Evolutionary conservation across 2,329 filamentous ascomycete species (phyloP).

Genomic region (Scedosporium minutisporum): DNA sequence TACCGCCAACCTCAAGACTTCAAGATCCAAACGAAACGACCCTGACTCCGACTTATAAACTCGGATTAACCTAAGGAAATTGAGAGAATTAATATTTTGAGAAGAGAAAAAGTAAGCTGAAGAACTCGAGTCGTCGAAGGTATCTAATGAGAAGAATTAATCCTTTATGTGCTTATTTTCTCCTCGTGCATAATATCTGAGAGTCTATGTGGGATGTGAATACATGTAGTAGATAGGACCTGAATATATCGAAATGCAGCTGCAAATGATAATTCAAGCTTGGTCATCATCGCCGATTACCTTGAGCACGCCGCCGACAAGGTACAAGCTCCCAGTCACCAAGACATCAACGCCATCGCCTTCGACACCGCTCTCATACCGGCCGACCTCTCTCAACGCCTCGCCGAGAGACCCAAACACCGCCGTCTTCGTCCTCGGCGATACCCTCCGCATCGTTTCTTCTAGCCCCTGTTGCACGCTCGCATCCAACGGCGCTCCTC

Average conservation of each 20-base stretch:
- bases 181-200: too few relatives aligned
- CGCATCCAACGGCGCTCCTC: constrained; percentile 31
- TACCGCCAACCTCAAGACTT: too few relatives aligned
- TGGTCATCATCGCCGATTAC: background rate
- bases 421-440: constrained; percentile 32
- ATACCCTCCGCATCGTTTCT: constrained; percentile 46
- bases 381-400: constrained; percentile 50
- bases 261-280: background rate
- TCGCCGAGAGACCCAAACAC: constrained; percentile 63
- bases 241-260: background rate
- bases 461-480: constrained; percentile 61
- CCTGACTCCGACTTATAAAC: too few relatives aligned
- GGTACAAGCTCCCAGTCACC: constrained; percentile 75
- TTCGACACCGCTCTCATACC: constrained; percentile 19
- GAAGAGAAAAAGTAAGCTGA: too few relatives aligned
- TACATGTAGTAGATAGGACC: background rate
- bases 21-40: too few relatives aligned
- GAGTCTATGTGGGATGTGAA: too few relatives aligned
- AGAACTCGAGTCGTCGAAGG: too few relatives aligned
- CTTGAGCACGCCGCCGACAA: constrained; percentile 64
- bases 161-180: too few relatives aligned
- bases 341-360: constrained; percentile 48
- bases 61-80: too few relatives aligned
- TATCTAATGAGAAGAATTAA: too few relatives aligned
- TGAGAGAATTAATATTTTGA: too few relatives aligned